Percentiles rank a stretch among this genome's conserved stretches.
phyloP scores from a whole-genome alignment of 768 basidiomycete genomes.

The Psilocybe azurescens region DNA sequence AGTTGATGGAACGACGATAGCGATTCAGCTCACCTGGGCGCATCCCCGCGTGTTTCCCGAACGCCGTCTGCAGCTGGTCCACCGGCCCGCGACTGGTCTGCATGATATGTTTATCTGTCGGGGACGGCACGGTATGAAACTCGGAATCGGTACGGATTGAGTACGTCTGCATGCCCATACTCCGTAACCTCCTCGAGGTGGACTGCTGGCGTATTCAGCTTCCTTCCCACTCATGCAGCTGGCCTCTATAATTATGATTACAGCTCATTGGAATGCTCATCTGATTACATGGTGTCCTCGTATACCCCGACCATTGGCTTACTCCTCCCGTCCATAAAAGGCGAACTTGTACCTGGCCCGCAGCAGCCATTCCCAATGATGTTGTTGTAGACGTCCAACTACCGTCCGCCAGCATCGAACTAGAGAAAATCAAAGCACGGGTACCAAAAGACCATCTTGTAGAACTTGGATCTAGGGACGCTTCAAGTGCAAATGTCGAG shows the following conservation, averaged over 20 bases:
- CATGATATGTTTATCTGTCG: conserved; percentile 19
- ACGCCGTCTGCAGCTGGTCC: conserved; percentile 18
- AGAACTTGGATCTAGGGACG: conserved; percentile 5
- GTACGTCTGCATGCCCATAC: too few relatives aligned
- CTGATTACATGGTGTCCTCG: conserved; percentile 30
- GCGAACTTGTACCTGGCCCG: conserved; percentile 1
- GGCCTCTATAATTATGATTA: conserved; percentile 27
- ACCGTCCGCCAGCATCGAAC: conserved; percentile 6
- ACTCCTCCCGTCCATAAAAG: background rate
- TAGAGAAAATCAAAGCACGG: conserved; percentile 13
- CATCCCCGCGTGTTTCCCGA: conserved; percentile 22
- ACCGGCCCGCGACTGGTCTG: conserved; percentile 19
- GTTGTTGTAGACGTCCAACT: conserved; percentile 15
- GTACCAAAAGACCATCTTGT: background rate
- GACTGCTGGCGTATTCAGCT: conserved; percentile 33
- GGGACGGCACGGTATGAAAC: conserved; percentile 22
- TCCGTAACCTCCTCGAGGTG: conserved; percentile 21
- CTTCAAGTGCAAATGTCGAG: conserved; percentile 9
- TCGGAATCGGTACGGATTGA: too few relatives aligned
- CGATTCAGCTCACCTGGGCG: conserved; percentile 17
- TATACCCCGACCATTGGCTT: conserved; percentile 21
- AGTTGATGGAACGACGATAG: too few relatives aligned
- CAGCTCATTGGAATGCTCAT: conserved; percentile 7
- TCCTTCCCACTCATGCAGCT: conserved; percentile 46
- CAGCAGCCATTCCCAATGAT: conserved; percentile 23